These are phyloP conservation scores for Phanerochaete sordida DNA, from an alignment of 768 basidiomycete genomes.

Conservation along the genomic window DNA sequence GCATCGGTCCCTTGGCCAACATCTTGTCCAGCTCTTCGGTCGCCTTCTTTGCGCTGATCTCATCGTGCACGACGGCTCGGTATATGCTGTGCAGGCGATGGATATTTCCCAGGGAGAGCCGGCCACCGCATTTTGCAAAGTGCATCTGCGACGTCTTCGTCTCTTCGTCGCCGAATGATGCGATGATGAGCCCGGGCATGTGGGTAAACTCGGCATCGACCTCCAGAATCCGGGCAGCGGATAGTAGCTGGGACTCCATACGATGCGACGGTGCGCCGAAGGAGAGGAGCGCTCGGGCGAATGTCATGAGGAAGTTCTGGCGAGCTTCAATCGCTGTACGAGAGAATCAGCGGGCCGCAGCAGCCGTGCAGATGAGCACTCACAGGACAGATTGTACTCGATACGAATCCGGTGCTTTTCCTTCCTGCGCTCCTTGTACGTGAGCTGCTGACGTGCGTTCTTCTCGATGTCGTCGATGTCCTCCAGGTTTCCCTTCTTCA, in stretches of 20 bases:
- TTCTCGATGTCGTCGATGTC: conserved; percentile 63
- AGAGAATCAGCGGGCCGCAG: neutral
- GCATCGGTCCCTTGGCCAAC: conserved; percentile 62
- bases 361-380: conserved; percentile 19
- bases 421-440: conserved; percentile 65
- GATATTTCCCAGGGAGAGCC: conserved; percentile 79
- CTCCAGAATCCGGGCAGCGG: conserved; percentile 86
- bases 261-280: conserved; percentile 93
- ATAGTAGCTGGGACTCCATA: conserved; percentile 87
- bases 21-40: conserved; percentile 59
- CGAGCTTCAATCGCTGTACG: conserved; percentile 69
- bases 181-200: conserved; percentile 76
- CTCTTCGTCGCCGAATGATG: conserved; percentile 86
- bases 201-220: conserved; percentile 91
- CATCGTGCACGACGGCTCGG: conserved; percentile 86
- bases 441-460: conserved; percentile 59
- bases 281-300: conserved; percentile 85
- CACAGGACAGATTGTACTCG: conserved; percentile 74
- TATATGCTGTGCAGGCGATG: conserved; percentile 85
- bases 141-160: conserved; percentile 89
- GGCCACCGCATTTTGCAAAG: conserved; percentile 76
- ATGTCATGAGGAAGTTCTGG: conserved; percentile 81
- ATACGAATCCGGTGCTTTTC: conserved; percentile 62
- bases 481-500: conserved; percentile 43
- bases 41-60: conserved; percentile 79